Evolutionary conservation across 345 rosid genomes (phyloP), one percentile per base, ranked within the genome.

Genomic region (Eucalyptus sp.): DNA sequence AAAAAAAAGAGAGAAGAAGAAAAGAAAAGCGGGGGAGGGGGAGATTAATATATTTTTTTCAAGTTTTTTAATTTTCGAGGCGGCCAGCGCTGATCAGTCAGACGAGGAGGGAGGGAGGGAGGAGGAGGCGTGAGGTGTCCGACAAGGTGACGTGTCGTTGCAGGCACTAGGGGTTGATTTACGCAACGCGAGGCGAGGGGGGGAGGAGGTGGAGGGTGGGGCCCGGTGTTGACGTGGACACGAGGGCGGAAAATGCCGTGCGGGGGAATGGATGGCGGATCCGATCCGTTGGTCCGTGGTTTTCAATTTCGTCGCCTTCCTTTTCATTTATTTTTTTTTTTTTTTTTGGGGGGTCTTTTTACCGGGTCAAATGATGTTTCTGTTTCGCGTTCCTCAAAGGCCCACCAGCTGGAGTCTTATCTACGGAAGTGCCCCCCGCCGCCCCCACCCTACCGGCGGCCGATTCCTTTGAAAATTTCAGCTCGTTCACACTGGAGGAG

Each of bases 161-260:
- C 88, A 87, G 83, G 27, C 84, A n/a, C 50, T 16, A 27, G 9
- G 50, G 41, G 43, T 54, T 86, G 22, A 71, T 33, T 60, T 60
- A 52, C 60, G 83, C 85, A 48, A 48, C 18, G 41, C 44, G 48
- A 41, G 62, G 13, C 4, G 50, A 9, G 4, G 31, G 48, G 87
- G 56, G 6, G 51, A 17, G 51, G 56, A 52, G 62, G 62, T 56
- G 62, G 62, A 56, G 43, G 66, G 87, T 86, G 87, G 87, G 87
- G 15, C 83, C 66, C 87, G 48, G 12, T 22, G 58, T 66, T 87
- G 88, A 87, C 88, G 88, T 87, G 88, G 88, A 87, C 51, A 5
- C 58, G 43, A 66, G 71, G 85, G 62, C 29, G 29, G 81, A 71
- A 37, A 71, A 10, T 37, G 27, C 6, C 10, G 83, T 8, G 41